phyloP scores from a whole-genome alignment of 257 asterid species.

The Avicennia marina region DNA sequence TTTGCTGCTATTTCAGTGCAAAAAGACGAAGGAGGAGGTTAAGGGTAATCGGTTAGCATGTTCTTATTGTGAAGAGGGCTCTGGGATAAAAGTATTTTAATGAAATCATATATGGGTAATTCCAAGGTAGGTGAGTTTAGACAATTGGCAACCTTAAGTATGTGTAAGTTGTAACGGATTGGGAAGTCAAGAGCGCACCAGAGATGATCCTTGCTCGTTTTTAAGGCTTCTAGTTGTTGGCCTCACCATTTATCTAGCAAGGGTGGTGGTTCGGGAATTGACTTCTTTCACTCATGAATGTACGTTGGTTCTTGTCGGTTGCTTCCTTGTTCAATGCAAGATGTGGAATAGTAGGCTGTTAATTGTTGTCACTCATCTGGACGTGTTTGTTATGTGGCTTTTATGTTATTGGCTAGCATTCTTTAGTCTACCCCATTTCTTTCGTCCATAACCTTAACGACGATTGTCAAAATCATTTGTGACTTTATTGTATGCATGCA shows the following conservation, averaged over 20 bases:
- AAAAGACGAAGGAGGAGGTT: slow-evolving; percentile 25
- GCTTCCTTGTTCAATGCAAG: neutral
- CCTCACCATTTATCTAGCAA: slow-evolving; percentile 35
- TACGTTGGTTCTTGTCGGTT: slow-evolving; percentile 7
- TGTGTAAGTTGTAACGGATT: neutral
- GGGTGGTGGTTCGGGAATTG: slow-evolving; percentile 99
- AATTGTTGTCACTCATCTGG: too few species aligned
- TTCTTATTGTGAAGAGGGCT: neutral
- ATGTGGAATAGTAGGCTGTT: neutral
- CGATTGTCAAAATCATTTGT: too few species aligned
- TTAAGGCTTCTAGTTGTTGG: slow-evolving; percentile 18
- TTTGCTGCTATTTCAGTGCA: neutral
- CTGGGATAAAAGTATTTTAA: too few species aligned
- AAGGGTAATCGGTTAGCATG: slow-evolving; percentile 31
- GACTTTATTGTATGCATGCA: too few species aligned
- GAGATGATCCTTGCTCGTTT: slow-evolving; percentile 48
- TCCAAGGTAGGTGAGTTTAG: slow-evolving; percentile 18
- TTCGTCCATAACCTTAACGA: too few species aligned
- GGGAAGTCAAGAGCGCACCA: slow-evolving; percentile 99
- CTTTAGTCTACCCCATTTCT: too few species aligned
- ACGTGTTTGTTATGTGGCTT: too few species aligned
- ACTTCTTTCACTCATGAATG: slow-evolving; percentile 47
- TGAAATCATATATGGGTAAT: too few species aligned
- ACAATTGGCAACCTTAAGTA: neutral
- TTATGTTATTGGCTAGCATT: too few species aligned